Percentiles rank a stretch among this genome's conserved stretches.
Conservation (phyloP, 1,284 basidiomycete species). For the Dichomitus squalens region DNA sequence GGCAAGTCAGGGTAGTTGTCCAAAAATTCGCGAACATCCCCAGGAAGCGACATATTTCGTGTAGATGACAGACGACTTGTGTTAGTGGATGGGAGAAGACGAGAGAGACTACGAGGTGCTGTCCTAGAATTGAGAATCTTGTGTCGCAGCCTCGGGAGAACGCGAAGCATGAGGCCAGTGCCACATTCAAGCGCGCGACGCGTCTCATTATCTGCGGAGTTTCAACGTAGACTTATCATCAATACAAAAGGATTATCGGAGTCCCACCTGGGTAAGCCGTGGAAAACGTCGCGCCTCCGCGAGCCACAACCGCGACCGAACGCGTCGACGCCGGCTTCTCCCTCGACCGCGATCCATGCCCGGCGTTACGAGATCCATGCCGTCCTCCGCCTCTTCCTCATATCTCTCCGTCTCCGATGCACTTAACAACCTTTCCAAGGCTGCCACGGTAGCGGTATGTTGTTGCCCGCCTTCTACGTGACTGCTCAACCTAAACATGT, state of each 20-base stretch:
- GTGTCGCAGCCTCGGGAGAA: neutral
- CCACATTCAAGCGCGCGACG: too few relatives aligned
- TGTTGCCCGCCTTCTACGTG: neutral
- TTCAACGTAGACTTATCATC: neutral
- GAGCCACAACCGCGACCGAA: conserved; percentile 21
- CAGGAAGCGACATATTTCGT: conserved; percentile 40
- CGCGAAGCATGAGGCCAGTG: too few relatives aligned
- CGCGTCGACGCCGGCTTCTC: conserved; percentile 12
- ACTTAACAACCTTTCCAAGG: conserved; percentile 30
- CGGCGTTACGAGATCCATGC: conserved; percentile 13
- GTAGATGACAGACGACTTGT: neutral
- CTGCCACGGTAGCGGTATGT: conserved; percentile 31
- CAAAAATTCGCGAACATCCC: conserved; percentile 65
- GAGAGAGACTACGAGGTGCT: neutral
- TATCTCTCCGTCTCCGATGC: conserved; percentile 30
- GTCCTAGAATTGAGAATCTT: neutral
- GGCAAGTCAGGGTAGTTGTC: conserved; percentile 53
- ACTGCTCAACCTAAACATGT: neutral
- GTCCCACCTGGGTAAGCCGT: neutral
- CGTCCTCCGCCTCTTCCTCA: conserved; percentile 23
- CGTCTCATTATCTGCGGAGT: conserved; percentile 1
- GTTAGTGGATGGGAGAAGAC: neutral
- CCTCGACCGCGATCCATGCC: conserved; percentile 15
- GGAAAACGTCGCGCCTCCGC: neutral
- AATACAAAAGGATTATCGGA: neutral